Evolutionary conservation across 139 green algal species (phyloP).

Genomic region (Micractinium conductrix): DNA sequence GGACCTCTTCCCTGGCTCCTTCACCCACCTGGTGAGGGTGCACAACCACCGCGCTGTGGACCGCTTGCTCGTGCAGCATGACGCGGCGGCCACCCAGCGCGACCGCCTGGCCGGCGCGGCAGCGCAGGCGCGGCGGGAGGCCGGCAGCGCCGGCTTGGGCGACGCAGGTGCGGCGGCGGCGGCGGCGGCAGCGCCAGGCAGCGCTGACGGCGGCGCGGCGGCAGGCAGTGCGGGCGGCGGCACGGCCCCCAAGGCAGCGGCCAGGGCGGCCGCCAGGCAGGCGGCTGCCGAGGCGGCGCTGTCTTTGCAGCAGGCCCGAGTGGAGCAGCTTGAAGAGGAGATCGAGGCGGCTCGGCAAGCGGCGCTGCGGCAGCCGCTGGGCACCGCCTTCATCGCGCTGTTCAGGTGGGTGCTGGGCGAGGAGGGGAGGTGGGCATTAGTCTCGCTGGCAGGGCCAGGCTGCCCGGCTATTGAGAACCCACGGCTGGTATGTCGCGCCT

Average conservation of each 20-base stretch:
- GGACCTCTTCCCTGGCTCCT: slow-evolving; percentile 13
- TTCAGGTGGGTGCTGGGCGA: neutral
- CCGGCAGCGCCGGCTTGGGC: neutral
- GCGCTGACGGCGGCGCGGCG: too few species aligned
- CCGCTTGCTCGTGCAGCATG: neutral
- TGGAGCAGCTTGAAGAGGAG: neutral
- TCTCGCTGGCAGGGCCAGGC: too few species aligned
- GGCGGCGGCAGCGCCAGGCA: neutral
- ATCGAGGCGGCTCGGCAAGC: neutral
- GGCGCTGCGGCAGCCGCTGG: slow-evolving; percentile 2
- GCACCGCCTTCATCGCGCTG: slow-evolving; percentile 23
- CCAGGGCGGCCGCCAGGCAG: neutral
- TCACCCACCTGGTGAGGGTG: neutral
- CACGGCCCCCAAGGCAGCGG: neutral
- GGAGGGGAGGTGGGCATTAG: too few species aligned
- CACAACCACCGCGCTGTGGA: slow-evolving; percentile 9
- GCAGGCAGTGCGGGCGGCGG: neutral
- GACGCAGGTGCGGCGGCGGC: neutral
- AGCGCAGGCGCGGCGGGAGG: neutral
- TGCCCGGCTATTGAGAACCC: too few species aligned
- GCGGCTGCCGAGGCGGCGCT: neutral
- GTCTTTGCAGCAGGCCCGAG: neutral
- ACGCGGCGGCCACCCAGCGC: neutral
- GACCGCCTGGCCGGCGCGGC: neutral
- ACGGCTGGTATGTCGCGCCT: too few species aligned